Conservation (phyloP, 371 early-diverging fungal genomes). For the Enterocytospora artemiae region DNA sequence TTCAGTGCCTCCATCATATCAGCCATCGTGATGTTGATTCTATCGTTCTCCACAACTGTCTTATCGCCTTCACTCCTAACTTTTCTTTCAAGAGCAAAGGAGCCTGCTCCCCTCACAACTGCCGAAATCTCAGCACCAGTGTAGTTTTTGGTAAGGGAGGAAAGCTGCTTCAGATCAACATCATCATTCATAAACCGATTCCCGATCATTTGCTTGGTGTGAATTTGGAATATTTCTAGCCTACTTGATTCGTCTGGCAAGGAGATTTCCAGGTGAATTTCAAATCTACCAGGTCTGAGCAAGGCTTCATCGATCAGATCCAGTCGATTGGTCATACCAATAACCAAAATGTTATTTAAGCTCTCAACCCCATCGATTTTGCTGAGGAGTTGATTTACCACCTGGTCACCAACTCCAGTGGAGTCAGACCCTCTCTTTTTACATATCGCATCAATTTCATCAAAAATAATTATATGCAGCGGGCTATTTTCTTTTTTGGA, state of each 20-base stretch:
- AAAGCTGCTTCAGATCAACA: slow-evolving; percentile 76
- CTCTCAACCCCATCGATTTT: slow-evolving; percentile 63
- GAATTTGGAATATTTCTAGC: slow-evolving; percentile 69
- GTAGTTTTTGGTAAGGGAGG: slow-evolving; percentile 86
- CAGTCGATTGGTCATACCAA: slow-evolving; percentile 59
- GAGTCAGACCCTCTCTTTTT: slow-evolving; percentile 88
- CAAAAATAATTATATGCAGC: slow-evolving; percentile 95
- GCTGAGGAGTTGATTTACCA: slow-evolving; percentile 91
- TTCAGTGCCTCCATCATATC: slow-evolving; percentile 85
- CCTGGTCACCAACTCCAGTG: slow-evolving; percentile 87
- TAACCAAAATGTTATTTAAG: slow-evolving; percentile 58
- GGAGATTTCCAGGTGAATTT: slow-evolving; percentile 58
- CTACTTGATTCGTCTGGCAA: slow-evolving; percentile 69
- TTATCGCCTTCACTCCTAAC: slow-evolving; percentile 61
- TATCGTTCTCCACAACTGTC: slow-evolving; percentile 60
- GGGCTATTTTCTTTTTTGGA: slow-evolving; percentile 78
- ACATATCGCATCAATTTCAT: slow-evolving; percentile 98
- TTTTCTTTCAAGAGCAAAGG: slow-evolving; percentile 93
- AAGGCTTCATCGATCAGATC: slow-evolving; percentile 58
- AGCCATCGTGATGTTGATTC: slow-evolving; percentile 71
- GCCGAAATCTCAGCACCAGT: slow-evolving; percentile 97
- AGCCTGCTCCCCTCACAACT: slow-evolving; percentile 89
- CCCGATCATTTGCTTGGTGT: slow-evolving; percentile 71
- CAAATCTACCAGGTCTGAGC: slow-evolving; percentile 61
- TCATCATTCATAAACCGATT: slow-evolving; percentile 72